These are phyloP conservation scores for Firmiana major DNA, from an alignment of 345 rosid species.

Conservation along the genomic window DNA sequence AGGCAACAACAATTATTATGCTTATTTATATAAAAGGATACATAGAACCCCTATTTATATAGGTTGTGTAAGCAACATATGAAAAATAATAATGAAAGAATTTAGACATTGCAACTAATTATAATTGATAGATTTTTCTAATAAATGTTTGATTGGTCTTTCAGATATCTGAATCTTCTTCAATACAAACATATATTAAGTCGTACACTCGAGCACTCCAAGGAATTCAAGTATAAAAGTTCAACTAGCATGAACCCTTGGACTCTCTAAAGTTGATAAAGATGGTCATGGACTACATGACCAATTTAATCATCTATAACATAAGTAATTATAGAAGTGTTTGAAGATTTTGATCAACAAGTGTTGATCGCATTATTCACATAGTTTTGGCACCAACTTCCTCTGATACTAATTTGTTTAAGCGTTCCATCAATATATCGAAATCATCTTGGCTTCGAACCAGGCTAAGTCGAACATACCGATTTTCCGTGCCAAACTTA, in stretches of 20 bases:
- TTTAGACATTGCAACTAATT: no score
- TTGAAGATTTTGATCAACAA: conserved; percentile 1
- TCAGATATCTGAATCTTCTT: no score
- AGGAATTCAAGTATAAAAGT: background rate
- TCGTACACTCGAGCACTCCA: no score
- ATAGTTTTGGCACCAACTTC: no score
- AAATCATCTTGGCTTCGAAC: conserved; percentile 57
- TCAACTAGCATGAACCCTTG: background rate
- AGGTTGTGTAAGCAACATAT: no score
- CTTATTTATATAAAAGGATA: no score
- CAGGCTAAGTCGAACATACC: conserved; percentile 52
- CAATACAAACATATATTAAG: no score
- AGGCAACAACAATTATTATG: no score
- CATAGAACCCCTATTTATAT: no score
- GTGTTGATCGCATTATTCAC: conserved; percentile 3
- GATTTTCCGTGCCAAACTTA: conserved; percentile 27
- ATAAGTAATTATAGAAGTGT: background rate
- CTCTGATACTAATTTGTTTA: conserved; percentile 21
- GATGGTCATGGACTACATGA: background rate
- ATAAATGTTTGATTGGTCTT: no score
- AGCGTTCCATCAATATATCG: conserved; percentile 33
- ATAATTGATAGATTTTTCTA: no score
- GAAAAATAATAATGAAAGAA: no score
- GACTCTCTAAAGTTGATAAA: background rate
- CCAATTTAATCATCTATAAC: background rate